A percentile compares a stretch with the other conserved stretches of the same genome.
Evolutionary conservation across 2,329 filamentous ascomycete species (phyloP).

Genomic region (Colletotrichum tofieldiae): DNA sequence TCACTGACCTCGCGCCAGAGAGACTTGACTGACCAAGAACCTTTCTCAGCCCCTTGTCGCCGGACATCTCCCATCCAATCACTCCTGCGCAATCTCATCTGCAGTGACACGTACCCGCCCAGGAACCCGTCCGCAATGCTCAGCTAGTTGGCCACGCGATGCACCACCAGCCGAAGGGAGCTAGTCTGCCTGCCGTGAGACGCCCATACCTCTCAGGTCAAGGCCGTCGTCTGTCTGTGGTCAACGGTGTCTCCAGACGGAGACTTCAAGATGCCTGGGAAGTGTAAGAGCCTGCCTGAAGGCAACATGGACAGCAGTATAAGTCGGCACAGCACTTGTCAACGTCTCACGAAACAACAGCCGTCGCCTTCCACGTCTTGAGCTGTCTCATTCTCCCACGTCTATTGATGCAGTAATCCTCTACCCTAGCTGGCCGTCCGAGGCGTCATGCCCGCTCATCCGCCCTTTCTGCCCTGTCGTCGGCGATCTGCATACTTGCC

Average conservation of each 20-base stretch:
- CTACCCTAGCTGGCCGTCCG: slow-evolving; percentile 8
- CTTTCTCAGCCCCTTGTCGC: not conserved
- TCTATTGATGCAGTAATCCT: slow-evolving; percentile 36
- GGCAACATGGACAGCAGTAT: not conserved
- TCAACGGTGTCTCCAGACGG: not conserved
- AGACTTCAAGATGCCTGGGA: not conserved
- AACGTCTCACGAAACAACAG: not conserved
- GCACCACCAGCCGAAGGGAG: slow-evolving; percentile 12
- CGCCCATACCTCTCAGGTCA: slow-evolving; percentile 15
- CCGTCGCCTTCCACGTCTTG: not conserved
- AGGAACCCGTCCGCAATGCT: slow-evolving; percentile 29
- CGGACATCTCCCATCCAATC: not conserved
- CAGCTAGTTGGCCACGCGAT: slow-evolving; percentile 15
- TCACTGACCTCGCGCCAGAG: not conserved
- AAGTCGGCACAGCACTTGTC: not conserved
- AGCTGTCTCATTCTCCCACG: not conserved
- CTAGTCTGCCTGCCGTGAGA: slow-evolving; percentile 25
- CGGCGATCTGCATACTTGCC: slow-evolving; percentile 10
- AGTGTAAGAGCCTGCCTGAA: not conserved
- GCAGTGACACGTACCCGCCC: slow-evolving; percentile 10
- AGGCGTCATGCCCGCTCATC: not conserved
- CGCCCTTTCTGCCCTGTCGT: slow-evolving; percentile 14
- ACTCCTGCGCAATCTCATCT: not conserved
- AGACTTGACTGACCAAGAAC: not conserved
- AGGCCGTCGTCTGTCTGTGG: not conserved